Evolutionary conservation across 768 basidiomycete genomes (phyloP).

Genomic region (Trametes cubensis): DNA sequence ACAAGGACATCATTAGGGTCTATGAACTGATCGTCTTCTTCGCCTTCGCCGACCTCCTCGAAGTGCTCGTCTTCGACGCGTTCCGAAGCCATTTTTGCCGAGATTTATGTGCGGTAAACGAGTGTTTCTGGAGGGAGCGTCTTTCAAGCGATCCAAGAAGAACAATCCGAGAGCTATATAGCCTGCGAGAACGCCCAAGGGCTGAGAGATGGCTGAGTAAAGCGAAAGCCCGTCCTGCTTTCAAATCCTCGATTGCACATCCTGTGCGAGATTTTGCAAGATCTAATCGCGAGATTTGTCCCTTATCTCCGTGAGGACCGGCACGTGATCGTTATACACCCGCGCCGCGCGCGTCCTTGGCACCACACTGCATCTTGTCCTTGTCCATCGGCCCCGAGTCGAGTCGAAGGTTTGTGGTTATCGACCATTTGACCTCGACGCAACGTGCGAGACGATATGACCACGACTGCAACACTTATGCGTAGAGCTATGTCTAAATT

Average conservation of each 20-base stretch:
- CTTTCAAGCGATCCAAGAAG: not conserved
- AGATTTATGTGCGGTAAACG: not conserved
- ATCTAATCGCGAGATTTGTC: constrained; percentile 12
- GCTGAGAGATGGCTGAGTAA: constrained; percentile 22
- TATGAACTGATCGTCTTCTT: constrained; percentile 65
- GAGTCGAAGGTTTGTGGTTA: not conserved
- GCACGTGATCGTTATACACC: constrained; percentile 1
- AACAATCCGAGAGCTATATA: not conserved
- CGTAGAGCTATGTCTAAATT: not conserved
- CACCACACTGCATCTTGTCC: not conserved
- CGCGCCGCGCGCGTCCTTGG: not conserved
- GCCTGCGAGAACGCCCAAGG: not conserved
- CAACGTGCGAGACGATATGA: not conserved
- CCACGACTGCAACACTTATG: not conserved
- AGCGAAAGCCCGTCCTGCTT: not conserved
- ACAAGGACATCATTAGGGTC: constrained; percentile 63
- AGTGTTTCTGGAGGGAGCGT: not conserved
- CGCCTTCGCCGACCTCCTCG: constrained; percentile 50
- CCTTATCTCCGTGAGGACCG: not conserved
- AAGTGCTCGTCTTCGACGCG: constrained; percentile 43
- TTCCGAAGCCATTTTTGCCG: constrained; percentile 32
- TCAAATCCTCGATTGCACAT: constrained; percentile 10
- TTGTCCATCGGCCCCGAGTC: not conserved
- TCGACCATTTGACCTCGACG: not conserved
- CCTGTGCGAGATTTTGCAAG: constrained; percentile 10